phyloP scores from a whole-genome alignment of 371 early-diverging fungal species.

The Cladochytrium tenue region DNA sequence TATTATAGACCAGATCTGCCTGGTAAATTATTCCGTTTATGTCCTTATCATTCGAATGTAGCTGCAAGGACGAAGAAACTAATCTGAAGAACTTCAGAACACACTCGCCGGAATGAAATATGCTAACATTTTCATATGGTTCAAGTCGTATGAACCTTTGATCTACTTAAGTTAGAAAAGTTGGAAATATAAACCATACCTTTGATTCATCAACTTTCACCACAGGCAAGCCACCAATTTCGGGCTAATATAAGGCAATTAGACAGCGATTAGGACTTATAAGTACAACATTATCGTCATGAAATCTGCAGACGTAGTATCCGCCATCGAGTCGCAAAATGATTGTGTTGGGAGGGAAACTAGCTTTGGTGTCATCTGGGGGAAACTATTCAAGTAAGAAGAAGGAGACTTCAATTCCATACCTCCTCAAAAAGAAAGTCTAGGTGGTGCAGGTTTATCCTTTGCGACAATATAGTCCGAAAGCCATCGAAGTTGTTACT shows the following conservation, averaged over 20 bases:
- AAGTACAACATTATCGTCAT: not conserved
- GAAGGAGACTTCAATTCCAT: not conserved
- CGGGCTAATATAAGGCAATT: not conserved
- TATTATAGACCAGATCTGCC: not conserved
- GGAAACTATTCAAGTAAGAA: not conserved
- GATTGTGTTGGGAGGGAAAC: slow-evolving; percentile 11
- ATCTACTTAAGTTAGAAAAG: not conserved
- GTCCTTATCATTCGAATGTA: slow-evolving; percentile 6
- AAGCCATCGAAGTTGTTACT: not conserved
- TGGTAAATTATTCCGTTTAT: not conserved
- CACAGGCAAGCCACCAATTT: not conserved
- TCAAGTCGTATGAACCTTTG: not conserved
- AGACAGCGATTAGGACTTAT: not conserved
- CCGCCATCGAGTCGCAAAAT: slow-evolving; percentile 12
- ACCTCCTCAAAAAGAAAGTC: slow-evolving; percentile 12
- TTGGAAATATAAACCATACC: not conserved
- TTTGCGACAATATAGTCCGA: not conserved
- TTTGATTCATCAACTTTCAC: not conserved
- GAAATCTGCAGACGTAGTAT: not conserved
- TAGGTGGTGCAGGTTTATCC: slow-evolving; percentile 2
- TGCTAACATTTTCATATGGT: not conserved
- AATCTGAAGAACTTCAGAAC: not conserved
- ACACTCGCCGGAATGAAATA: not conserved
- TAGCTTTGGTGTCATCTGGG: slow-evolving; percentile 1
- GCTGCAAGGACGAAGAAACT: not conserved